Evolutionary conservation across 73 alveolate species (phyloP), one percentile per base, ranked within the genome.

Genomic region (Urostyla sp.): DNA sequence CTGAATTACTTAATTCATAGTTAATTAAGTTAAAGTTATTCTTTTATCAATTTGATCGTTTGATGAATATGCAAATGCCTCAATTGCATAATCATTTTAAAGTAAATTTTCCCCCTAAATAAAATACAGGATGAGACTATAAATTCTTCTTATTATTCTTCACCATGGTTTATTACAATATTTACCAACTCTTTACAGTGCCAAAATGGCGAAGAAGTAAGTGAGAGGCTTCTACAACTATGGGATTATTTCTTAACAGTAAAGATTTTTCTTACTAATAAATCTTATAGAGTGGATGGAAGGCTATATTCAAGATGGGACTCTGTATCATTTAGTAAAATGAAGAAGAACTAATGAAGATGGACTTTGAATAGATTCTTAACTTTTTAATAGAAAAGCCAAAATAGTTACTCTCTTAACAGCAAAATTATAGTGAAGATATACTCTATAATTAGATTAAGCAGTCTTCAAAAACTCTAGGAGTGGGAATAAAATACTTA

Each of bases 131-230:
- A 81, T 75, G 89, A 74, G 58, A 76, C 37, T 11, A 80, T 61
- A 26, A 75, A 72, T 38, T 63, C 81, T 56, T 83, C 88, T 78
- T 89, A 82, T 52, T 94, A 66, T 77, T 54, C 90, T 53, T 84
- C 98, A 31, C 89, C 98, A 43, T 94, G 98, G 98, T 94, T 94
- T 76, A 92, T 94, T 26, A 94, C 98, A 24, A 67, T 94, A 23
- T 94, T 92, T 63, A 61, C 96, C 10, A 87, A 85, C 66, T 77
- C 91, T 51, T 80, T 90, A 55, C 88, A 81, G 48, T 24, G 44
- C n/a, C 48, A 66, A 66, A 63, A 66, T 40, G 80, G 63, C 3
- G 80, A 66, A 18, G 11, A 2, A 10, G 15, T 66, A 3, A 43
- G 80, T 26, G 80, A 66, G 18, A 40, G 24, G 27, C 44, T 66